Evolutionary conservation across 805 yeast genomes (phyloP).

Genomic region (Candida arabinofermentans): DNA sequence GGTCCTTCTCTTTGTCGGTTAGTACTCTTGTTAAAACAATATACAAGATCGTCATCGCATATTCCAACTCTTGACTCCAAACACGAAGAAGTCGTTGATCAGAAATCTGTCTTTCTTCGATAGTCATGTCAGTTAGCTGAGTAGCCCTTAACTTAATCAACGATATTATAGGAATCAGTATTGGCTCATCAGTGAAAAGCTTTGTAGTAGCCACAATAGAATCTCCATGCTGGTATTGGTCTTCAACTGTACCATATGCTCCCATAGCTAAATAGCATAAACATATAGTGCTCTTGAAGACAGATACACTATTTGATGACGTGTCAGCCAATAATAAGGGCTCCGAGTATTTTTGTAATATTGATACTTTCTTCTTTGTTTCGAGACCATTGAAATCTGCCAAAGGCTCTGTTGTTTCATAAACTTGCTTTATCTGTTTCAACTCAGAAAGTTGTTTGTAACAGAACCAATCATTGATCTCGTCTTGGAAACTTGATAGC

Average conservation of each 20-base stretch:
- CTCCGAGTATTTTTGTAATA: background rate
- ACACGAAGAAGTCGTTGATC: conserved; percentile 8
- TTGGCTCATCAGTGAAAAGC: conserved; percentile 15
- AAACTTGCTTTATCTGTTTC: conserved; percentile 10
- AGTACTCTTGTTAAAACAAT: conserved; percentile 13
- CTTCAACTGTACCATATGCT: conserved; percentile 14
- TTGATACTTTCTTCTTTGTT: background rate
- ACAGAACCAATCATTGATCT: conserved; percentile 38
- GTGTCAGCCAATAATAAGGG: background rate
- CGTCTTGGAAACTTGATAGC: conserved; percentile 33
- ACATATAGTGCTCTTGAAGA: conserved; percentile 14
- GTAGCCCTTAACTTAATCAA: conserved; percentile 10
- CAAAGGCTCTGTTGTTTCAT: conserved; percentile 1
- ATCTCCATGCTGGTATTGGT: conserved; percentile 19
- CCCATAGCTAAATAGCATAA: conserved; percentile 17
- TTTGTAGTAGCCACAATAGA: conserved; percentile 22
- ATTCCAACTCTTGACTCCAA: conserved; percentile 27
- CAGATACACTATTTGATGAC: background rate
- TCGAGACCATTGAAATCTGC: background rate
- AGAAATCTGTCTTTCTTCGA: conserved; percentile 12
- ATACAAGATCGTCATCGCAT: conserved; percentile 27
- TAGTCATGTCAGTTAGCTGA: conserved; percentile 18
- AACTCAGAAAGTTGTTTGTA: conserved; percentile 27
- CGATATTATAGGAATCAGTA: conserved; percentile 11
- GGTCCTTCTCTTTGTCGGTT: conserved; percentile 7